A percentile compares a stretch with the other conserved stretches of the same genome.
Conservation (phyloP, 169 alveolate genomes). For the Babesia sp. region DNA sequence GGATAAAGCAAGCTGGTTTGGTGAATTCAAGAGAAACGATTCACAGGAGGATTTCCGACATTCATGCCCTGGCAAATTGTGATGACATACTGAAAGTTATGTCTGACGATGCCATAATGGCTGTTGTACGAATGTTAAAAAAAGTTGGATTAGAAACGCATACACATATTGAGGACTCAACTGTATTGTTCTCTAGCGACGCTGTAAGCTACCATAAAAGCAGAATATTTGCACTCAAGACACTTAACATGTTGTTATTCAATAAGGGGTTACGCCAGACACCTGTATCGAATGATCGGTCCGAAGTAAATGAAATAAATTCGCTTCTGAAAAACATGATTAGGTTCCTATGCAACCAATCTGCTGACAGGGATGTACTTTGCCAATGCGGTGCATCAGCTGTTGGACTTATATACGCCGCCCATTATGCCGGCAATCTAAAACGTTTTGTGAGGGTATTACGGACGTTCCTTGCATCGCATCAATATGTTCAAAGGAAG, state of each 20-base stretch:
- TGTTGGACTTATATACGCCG: constrained; percentile 4
- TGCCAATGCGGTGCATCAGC: constrained; percentile 30
- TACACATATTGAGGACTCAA: background rate
- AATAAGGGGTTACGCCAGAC: background rate
- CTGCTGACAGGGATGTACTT: constrained; percentile 29
- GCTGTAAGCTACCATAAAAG: constrained; percentile 34
- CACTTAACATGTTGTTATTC: constrained; percentile 12
- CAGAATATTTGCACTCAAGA: constrained; percentile 22
- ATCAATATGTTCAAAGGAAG: background rate
- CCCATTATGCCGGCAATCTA: constrained; percentile 3
- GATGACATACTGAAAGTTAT: constrained; percentile 10
- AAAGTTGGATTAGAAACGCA: constrained; percentile 21
- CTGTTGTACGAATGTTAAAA: background rate
- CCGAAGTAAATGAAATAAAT: background rate
- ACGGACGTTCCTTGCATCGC: background rate
- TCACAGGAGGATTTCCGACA: constrained; percentile 14
- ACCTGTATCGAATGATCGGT: background rate
- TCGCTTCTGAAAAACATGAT: background rate
- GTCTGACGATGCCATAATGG: background rate
- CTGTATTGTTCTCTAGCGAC: constrained; percentile 11
- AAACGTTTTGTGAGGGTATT: background rate
- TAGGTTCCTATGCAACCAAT: background rate
- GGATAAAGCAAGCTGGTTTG: background rate
- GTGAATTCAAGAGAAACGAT: background rate
- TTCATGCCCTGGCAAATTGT: constrained; percentile 16